Conservation (phyloP, 2,329 filamentous ascomycete genomes). For the Pseudogymnoascus sp. region DNA sequence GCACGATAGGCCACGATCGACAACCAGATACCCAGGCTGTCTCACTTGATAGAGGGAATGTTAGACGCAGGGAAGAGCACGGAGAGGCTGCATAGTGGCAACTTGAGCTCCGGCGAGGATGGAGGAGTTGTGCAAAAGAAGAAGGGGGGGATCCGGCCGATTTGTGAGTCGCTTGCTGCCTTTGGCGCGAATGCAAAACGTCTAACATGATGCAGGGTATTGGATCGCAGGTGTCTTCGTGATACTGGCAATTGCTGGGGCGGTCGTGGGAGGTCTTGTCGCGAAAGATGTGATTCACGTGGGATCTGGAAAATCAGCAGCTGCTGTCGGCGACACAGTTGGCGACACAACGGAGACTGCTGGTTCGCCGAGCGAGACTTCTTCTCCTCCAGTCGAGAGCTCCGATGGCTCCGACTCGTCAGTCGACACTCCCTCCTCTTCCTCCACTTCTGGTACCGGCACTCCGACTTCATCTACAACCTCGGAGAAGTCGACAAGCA, state of each 20-base stretch:
- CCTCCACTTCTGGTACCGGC: background rate
- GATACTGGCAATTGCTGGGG: conserved; percentile 5
- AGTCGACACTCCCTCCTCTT: background rate
- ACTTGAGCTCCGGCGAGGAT: background rate
- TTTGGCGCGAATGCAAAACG: background rate
- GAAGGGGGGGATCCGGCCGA: background rate
- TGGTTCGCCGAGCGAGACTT: background rate
- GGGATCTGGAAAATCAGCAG: background rate
- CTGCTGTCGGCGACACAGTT: background rate
- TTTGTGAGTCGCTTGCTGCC: background rate
- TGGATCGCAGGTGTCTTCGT: background rate
- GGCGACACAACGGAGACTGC: background rate
- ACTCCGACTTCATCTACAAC: background rate
- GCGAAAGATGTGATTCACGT: background rate
- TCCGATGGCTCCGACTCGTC: background rate
- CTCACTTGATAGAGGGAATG: background rate
- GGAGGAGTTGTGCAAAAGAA: background rate
- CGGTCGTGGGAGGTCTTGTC: conserved; percentile 5
- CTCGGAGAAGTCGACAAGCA: conserved; percentile 1
- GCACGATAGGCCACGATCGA: conserved; percentile 1
- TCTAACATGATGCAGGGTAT: background rate
- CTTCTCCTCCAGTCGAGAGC: background rate
- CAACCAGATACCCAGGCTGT: background rate
- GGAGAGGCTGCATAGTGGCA: conserved; percentile 3
- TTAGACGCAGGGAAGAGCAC: conserved; percentile 5